Evolutionary conservation across 352 stramenopile species (phyloP).

Genomic region (Globisporangium splendens): DNA sequence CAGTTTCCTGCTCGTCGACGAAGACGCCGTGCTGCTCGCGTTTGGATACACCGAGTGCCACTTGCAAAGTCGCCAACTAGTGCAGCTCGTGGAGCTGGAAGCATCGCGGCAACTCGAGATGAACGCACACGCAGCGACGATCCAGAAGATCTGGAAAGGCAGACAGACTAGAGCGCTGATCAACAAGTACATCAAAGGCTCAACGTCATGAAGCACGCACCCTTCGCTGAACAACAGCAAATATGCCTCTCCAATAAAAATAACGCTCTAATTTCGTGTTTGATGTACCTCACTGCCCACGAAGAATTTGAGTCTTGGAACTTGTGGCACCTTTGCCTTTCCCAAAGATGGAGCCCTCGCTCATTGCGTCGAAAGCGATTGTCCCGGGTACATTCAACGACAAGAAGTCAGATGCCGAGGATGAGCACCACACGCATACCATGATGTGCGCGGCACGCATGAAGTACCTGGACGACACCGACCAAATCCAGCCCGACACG

Average conservation of each 20-base stretch:
- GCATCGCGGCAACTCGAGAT: conserved; percentile 26
- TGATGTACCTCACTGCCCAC: too few relatives aligned
- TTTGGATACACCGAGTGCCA: conserved; percentile 39
- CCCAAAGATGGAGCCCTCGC: background rate
- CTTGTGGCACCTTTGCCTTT: background rate
- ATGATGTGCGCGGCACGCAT: conserved; percentile 82
- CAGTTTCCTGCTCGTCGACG: conserved; percentile 26
- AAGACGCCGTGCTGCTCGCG: conserved; percentile 22
- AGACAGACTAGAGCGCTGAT: conserved; percentile 45
- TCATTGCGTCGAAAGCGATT: conserved; percentile 28
- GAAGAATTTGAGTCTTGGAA: background rate
- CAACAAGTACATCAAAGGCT: conserved; percentile 35
- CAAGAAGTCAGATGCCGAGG: conserved; percentile 18
- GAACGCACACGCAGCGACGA: conserved; percentile 29
- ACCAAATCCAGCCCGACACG: conserved; percentile 44
- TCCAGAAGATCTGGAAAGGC: conserved; percentile 65
- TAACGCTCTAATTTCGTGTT: background rate
- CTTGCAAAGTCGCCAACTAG: conserved; percentile 33
- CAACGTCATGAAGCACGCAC: too few relatives aligned
- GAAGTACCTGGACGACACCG: conserved; percentile 60
- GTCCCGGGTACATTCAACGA: conserved; percentile 15
- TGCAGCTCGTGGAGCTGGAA: conserved; percentile 41
- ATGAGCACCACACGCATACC: conserved; percentile 52
- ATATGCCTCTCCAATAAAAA: too few relatives aligned
- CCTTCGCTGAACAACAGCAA: too few relatives aligned